Evolutionary conservation across 2,329 filamentous ascomycete species (phyloP), one percentile per base, ranked within the genome.

Genomic region (Alternaria ethzedia): DNA sequence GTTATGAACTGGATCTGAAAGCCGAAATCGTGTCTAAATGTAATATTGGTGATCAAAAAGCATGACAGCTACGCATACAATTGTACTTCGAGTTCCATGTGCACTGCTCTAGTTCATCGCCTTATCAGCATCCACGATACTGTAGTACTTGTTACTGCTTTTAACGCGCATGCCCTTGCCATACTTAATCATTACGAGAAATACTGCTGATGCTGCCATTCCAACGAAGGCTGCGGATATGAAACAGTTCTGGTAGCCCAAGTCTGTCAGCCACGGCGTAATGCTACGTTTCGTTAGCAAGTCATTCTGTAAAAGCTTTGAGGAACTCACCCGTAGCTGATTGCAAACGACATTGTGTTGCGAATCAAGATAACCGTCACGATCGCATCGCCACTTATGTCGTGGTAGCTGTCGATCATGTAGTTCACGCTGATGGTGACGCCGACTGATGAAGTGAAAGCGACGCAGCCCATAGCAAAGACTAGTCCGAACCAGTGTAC

Each of bases 401-500:
- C 83, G 32, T 82, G 80, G 64, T 86, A 86, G 17, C 77, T 80
- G 64, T 86, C 84, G 43, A 86, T 83, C 63, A 80, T 79, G 63
- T 86, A 86, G 20, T 78, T 78, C 21, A 85, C 75, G 23, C 76
- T 79, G 8, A 85, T 64, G 28, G 82, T 81, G 11, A 83, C 67
- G 2, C 83, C 83, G 43, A 85, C 30, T 32, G 58, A 59, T 13
- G 71, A 72, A 1, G 68, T 70, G 15, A 72, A 73, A 1, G 71
- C 71, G 4, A 74, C 43, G 46, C 62, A 67, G 5, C 81, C 83
- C 79, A 85, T 84, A 2, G 82, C 83, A 30, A 85, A 80, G 4
- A 86, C 74, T 6, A 84, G 72, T 2, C 84, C 85, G 47, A 86
- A 80, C 82, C 82, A 84, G 47, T 86, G 84, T n/a, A 86, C 68